Evolutionary conservation across 805 yeast genomes (phyloP), one percentile per base, ranked within the genome.

Genomic region (Lipomyces starkeyi): DNA sequence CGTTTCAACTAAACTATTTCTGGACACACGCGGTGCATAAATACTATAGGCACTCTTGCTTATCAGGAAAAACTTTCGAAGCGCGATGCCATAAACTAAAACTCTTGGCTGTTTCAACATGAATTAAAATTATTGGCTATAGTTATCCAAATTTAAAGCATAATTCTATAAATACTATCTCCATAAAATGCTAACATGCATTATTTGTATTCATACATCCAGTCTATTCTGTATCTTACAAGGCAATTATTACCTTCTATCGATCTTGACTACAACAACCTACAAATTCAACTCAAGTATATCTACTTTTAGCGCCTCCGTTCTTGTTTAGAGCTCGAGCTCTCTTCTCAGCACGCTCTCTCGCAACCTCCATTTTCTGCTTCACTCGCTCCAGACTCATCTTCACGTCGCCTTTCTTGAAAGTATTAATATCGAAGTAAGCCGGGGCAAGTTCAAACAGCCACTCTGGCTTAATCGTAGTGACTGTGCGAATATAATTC

Each of bases 401-500:
- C 74, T 85, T 84, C 59, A 90, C 90, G 73, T 90, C 94, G 29
- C 93, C 93, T 77, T 86, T 86, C 62, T 82, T 81, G 78, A 90
- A 90, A 69, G 86, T 84, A 29, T 81, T 84, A 64, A 88, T 77
- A 72, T 89, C 86, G 77, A 87, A 90, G 77, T 90, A 90, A 62
- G 82, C 85, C 3, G 94, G 93, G 13, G 93, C 92, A 66, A 88
- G 80, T 76, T 93, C 94, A 60, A 93, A 83, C 74, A 93, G 84
- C 97, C 98, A 91, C 75, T 93, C 98, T 0, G 98, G 96, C 77
- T 88, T 89, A 57, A 95, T 88, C 3, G 89, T 84, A 25, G 98
- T 94, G 17, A 94, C 97, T 0, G 98, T 95, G 76, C 99, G 86
- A 68, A 95, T 92, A 78, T 94, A 95, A 76, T 94, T 95, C 79